Evolutionary conservation across 2,329 filamentous ascomycete species (phyloP).

Genomic region (Onygenales sp.): DNA sequence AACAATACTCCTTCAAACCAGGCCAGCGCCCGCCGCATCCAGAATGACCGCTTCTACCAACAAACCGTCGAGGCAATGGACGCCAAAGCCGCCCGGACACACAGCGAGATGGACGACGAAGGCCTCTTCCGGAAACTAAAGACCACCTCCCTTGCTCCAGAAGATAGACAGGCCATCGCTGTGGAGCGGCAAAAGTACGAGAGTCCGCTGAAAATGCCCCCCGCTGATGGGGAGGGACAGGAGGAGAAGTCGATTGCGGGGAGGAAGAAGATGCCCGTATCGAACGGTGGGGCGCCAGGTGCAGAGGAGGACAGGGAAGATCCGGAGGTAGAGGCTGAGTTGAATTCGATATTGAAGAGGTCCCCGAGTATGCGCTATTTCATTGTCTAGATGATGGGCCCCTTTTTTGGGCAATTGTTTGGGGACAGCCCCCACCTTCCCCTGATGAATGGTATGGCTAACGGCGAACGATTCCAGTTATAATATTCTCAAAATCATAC

Average conservation of each 20-base stretch:
- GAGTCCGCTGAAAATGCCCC: constrained; percentile 23
- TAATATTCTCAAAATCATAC: constrained; percentile 93
- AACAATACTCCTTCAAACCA: constrained; percentile 12
- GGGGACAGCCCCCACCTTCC: no score
- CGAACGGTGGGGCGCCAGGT: constrained; percentile 22
- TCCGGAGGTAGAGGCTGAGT: constrained; percentile 52
- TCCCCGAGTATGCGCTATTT: constrained; percentile 59
- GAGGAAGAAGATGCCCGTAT: constrained; percentile 40
- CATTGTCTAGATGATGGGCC: neutral
- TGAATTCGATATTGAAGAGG: constrained; percentile 72
- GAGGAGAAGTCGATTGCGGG: constrained; percentile 45
- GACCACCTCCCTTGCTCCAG: constrained; percentile 57
- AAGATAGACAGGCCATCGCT: constrained; percentile 56
- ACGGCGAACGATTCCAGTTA: constrained; percentile 46
- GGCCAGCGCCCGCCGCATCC: constrained; percentile 30
- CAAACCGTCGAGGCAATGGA: constrained; percentile 47
- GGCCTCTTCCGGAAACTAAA: constrained; percentile 57
- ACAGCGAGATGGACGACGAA: constrained; percentile 47
- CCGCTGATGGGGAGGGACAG: constrained; percentile 38
- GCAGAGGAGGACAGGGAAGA: constrained; percentile 18
- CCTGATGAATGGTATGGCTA: neutral
- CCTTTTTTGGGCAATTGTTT: neutral
- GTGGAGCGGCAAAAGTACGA: constrained; percentile 51
- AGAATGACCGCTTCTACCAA: constrained; percentile 44
- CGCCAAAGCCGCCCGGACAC: constrained; percentile 31